phyloP scores from a whole-genome alignment of 495 filamentous ascomycete species.

The Neurospora tetraspora region DNA sequence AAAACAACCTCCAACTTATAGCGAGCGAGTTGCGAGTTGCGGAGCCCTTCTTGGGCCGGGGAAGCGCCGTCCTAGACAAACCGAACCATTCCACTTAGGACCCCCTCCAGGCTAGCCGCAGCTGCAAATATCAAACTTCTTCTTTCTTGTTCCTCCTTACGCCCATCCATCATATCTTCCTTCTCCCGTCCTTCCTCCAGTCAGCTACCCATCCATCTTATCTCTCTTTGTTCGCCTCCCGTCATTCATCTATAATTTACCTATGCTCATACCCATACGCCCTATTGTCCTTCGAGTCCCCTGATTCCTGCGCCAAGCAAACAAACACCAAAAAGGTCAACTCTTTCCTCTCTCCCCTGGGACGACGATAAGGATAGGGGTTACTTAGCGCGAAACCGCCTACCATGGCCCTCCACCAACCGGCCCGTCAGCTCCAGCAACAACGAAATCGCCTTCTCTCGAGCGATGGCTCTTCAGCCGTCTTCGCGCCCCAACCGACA shows the following conservation, averaged over 20 bases:
- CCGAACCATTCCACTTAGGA: not conserved
- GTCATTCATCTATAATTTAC: not conserved
- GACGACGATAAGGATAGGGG: not conserved
- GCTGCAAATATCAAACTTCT: not conserved
- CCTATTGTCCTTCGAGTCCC: not conserved
- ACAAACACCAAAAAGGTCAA: not conserved
- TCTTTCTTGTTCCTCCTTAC: not conserved
- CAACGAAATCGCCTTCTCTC: constrained; percentile 34
- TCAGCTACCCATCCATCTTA: not conserved
- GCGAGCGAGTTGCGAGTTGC: not conserved
- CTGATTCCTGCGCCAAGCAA: not conserved
- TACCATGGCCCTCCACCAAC: constrained; percentile 77
- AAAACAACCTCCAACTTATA: not conserved
- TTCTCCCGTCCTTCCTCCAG: not conserved
- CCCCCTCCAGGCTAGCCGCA: not conserved
- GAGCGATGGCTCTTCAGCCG: constrained; percentile 34
- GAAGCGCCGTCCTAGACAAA: not conserved
- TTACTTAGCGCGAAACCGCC: not conserved
- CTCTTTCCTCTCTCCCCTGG: not conserved
- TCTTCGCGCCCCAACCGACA: constrained; percentile 29
- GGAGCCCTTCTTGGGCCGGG: not conserved
- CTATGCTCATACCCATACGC: not conserved
- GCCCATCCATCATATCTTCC: not conserved
- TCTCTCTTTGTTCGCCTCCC: not conserved
- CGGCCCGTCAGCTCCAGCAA: constrained; percentile 50